Evolutionary conservation across 345 rosid genomes (phyloP).

Genomic region (Alliaria petiolata): DNA sequence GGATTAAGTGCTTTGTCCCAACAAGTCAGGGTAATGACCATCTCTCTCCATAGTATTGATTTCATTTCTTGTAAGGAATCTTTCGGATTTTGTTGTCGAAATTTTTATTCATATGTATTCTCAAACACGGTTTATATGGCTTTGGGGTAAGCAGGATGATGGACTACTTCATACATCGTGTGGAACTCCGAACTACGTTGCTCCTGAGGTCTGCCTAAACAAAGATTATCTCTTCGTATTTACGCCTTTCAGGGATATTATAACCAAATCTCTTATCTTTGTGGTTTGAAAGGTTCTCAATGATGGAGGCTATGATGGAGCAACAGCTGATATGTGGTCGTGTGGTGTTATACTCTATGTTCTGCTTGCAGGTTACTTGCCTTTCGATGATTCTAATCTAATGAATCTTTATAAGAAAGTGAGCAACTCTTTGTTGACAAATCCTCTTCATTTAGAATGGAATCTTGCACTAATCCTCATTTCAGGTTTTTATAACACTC

Average conservation of each 20-base stretch:
- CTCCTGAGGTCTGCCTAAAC: conserved; percentile 75
- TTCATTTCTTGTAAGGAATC: no score
- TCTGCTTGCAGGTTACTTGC: conserved; percentile 97
- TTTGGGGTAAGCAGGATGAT: conserved; percentile 62
- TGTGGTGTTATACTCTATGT: conserved; percentile 98
- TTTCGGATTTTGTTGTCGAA: background rate
- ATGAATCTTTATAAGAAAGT: conserved; percentile 93
- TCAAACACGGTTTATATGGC: conserved; percentile 26
- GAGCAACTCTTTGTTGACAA: conserved; percentile 41
- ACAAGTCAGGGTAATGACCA: conserved; percentile 94
- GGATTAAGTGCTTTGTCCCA: conserved; percentile 95
- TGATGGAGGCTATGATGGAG: conserved; percentile 94
- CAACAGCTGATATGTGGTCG: conserved; percentile 97
- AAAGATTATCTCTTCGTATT: background rate
- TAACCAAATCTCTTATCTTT: background rate
- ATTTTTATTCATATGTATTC: background rate
- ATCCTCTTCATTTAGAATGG: background rate
- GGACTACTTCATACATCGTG: conserved; percentile 97
- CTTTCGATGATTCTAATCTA: conserved; percentile 97
- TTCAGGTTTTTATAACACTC: background rate
- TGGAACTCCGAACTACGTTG: conserved; percentile 97
- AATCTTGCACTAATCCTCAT: background rate
- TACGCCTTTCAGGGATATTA: background rate
- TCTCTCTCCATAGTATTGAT: no score
- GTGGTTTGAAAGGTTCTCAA: conserved; percentile 65